Evolutionary conservation across 441 rosid species (phyloP).

Genomic region (Aquilaria agallochum): DNA sequence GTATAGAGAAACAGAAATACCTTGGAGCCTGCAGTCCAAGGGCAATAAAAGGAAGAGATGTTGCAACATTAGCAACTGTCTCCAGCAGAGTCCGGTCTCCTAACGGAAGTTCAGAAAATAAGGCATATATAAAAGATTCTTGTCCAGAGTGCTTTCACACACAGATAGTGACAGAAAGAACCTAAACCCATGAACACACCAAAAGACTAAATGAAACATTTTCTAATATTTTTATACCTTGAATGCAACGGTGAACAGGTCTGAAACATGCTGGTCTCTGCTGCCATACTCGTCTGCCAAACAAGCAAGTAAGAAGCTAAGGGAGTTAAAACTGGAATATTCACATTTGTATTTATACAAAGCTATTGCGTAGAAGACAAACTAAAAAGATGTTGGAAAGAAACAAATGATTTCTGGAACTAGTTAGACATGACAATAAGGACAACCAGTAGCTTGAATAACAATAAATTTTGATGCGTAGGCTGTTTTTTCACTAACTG

Average conservation of each 20-base stretch:
- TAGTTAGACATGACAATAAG: not conserved
- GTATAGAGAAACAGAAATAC: conserved; percentile 27
- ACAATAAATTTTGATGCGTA: not conserved
- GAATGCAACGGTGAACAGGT: conserved; percentile 60
- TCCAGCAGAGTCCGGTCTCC: conserved; percentile 70
- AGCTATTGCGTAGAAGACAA: not conserved
- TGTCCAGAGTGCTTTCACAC: not conserved
- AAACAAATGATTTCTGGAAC: not conserved
- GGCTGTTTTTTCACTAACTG: conserved; percentile 47
- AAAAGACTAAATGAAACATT: not conserved
- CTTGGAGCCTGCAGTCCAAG: conserved; percentile 94
- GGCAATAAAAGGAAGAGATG: conserved; percentile 88
- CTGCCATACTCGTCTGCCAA: conserved; percentile 75
- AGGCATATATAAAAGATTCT: conserved; percentile 5
- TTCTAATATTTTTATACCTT: conserved; percentile 36
- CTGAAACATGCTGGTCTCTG: conserved; percentile 90
- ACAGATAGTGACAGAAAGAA: not conserved
- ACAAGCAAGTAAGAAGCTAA: conserved; percentile 16
- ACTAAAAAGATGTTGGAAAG: not conserved
- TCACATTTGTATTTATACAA: not conserved
- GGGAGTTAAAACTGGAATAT: not conserved
- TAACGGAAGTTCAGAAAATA: conserved; percentile 22
- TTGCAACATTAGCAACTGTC: conserved; percentile 76
- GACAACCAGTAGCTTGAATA: not conserved
- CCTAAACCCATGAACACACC: not conserved